phyloP scores from a whole-genome alignment of 495 filamentous ascomycete genomes.

The Penicillium silybi region DNA sequence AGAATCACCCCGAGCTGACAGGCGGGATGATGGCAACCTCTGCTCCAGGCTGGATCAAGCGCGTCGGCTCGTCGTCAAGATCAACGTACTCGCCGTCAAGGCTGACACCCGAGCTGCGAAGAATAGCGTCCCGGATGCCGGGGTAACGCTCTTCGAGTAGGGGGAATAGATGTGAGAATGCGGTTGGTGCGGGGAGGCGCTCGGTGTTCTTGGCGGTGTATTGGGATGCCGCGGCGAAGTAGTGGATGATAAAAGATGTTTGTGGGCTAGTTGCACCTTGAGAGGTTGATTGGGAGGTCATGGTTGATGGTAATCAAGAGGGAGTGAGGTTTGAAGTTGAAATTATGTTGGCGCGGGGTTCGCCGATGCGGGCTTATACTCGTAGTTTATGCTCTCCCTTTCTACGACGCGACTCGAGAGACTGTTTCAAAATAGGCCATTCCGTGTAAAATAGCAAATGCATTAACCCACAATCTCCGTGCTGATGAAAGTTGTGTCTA shows the following conservation, averaged over 20 bases:
- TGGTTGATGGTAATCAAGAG: not conserved
- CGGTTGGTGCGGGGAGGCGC: slow-evolving; percentile 66
- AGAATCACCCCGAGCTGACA: slow-evolving; percentile 65
- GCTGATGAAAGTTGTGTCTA: not conserved
- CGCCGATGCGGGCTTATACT: not conserved
- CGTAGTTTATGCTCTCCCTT: not conserved
- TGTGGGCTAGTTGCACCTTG: not conserved
- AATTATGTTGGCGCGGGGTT: not conserved
- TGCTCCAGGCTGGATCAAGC: slow-evolving; percentile 68
- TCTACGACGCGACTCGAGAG: too few species aligned
- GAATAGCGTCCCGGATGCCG: slow-evolving; percentile 70
- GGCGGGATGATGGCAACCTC: slow-evolving; percentile 96
- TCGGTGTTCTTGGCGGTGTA: slow-evolving; percentile 72
- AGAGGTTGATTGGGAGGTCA: not conserved
- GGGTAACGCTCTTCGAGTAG: slow-evolving; percentile 73
- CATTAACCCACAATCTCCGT: not conserved
- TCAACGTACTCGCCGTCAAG: slow-evolving; percentile 89
- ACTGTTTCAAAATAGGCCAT: not conserved
- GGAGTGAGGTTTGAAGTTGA: not conserved
- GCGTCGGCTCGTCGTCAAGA: slow-evolving; percentile 34
- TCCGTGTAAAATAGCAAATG: too few species aligned
- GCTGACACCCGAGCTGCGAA: slow-evolving; percentile 76
- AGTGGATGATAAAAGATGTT: slow-evolving; percentile 68
- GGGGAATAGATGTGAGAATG: slow-evolving; percentile 60
- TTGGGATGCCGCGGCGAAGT: slow-evolving; percentile 77